Evolutionary conservation across 805 yeast genomes (phyloP).

Genomic region (Metschnikowia lochheadii): DNA sequence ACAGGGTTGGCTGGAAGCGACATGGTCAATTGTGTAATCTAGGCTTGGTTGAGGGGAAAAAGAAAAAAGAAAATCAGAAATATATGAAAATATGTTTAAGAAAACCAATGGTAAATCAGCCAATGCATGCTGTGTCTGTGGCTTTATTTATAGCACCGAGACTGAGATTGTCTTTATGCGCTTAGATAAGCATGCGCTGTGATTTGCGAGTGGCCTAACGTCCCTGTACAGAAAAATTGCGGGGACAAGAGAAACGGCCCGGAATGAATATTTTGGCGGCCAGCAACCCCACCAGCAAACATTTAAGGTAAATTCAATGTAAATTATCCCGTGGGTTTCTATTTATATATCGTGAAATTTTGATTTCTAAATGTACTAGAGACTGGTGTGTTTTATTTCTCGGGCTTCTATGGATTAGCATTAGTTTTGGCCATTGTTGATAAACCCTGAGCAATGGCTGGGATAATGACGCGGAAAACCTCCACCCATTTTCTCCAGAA

Average conservation of each 20-base stretch:
- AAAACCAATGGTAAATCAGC: too few relatives aligned
- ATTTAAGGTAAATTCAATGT: not conserved
- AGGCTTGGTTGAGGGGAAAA: too few relatives aligned
- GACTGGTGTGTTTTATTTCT: too few relatives aligned
- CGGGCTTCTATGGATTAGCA: too few relatives aligned
- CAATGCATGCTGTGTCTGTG: not conserved
- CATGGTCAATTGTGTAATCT: not conserved
- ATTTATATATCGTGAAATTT: too few relatives aligned
- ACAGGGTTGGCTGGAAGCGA: constrained; percentile 29
- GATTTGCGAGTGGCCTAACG: constrained; percentile 5
- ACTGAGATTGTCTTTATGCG: not conserved
- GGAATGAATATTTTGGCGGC: not conserved
- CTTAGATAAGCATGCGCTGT: constrained; percentile 5
- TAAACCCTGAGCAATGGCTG: too few relatives aligned
- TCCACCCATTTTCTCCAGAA: too few relatives aligned
- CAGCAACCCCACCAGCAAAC: not conserved
- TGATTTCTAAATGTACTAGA: too few relatives aligned
- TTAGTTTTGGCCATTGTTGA: too few relatives aligned
- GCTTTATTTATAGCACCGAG: not conserved
- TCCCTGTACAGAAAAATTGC: constrained; percentile 1
- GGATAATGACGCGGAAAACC: too few relatives aligned
- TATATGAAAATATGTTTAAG: not conserved
- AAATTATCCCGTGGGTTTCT: too few relatives aligned
- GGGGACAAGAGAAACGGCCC: not conserved
- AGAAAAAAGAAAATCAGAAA: not conserved